A percentile compares a stretch with the other conserved stretches of the same genome.
Evolutionary conservation across 768 basidiomycete species (phyloP).

Genomic region (Termitomyces sp.): DNA sequence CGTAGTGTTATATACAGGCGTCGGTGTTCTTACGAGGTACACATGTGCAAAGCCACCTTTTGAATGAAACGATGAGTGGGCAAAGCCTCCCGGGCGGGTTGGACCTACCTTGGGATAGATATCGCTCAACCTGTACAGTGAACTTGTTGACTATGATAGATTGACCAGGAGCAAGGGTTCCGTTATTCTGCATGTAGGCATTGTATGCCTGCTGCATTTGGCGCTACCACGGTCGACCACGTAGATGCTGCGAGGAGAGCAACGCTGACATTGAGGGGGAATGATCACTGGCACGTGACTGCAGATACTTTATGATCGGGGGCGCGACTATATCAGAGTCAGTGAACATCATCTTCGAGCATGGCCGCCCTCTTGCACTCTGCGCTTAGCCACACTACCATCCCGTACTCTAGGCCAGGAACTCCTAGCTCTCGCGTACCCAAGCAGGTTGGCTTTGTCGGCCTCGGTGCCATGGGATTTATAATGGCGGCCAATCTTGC

Average conservation of each 20-base stretch:
- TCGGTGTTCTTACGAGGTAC: conserved; percentile 85
- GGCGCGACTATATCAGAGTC: too few species aligned
- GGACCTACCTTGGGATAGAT: conserved; percentile 84
- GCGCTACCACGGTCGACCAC: conserved; percentile 1
- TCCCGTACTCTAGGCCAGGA: conserved; percentile 52
- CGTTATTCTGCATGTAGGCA: conserved; percentile 52
- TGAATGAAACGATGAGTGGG: conserved; percentile 11
- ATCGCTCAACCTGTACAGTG: conserved; percentile 87
- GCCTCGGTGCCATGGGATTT: conserved; percentile 66
- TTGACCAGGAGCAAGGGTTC: conserved; percentile 76
- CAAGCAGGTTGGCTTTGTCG: conserved; percentile 37
- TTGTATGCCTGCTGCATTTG: conserved; percentile 48
- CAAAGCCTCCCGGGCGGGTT: conserved; percentile 2
- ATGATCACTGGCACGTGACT: conserved; percentile 9
- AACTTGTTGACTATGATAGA: conserved; percentile 87
- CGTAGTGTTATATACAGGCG: conserved; percentile 85
- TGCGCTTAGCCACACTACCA: conserved; percentile 12
- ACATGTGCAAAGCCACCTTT: conserved; percentile 97
- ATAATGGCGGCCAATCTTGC: conserved; percentile 81
- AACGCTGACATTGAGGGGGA: too few species aligned
- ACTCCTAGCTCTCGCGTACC: conserved; percentile 37
- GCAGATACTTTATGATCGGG: neutral
- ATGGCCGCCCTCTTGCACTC: conserved; percentile 19
- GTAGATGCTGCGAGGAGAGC: conserved; percentile 4
- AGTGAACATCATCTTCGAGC: conserved; percentile 1